These are phyloP conservation scores for Tripterygium wilfordii DNA, from an alignment of 177 flowering plant species.

Conservation along the genomic window DNA sequence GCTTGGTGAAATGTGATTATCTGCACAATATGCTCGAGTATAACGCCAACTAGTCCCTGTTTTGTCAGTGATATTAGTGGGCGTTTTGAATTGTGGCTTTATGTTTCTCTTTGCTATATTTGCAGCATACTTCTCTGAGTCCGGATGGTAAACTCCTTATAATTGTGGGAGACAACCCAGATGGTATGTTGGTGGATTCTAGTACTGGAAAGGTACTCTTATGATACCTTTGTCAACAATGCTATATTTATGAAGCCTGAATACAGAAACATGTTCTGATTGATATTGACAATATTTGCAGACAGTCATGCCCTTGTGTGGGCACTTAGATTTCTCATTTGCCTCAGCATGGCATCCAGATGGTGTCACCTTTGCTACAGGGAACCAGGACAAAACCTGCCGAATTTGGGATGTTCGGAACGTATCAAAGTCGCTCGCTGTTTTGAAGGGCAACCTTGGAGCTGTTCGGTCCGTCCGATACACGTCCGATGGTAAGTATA, in stretches of 20 bases:
- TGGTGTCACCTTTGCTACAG: conserved; percentile 77
- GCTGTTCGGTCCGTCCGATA: conserved; percentile 76
- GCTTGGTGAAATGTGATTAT: too few species aligned
- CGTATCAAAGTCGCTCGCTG: conserved; percentile 54
- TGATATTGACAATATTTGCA: conserved; percentile 18
- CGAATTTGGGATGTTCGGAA: conserved; percentile 75
- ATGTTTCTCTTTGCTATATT: conserved; percentile 2
- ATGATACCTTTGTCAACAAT: neutral
- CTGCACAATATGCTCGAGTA: too few species aligned
- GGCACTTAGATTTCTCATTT: conserved; percentile 84
- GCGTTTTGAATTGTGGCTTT: too few species aligned
- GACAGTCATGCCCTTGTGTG: conserved; percentile 41
- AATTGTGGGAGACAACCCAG: conserved; percentile 78
- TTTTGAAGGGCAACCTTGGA: conserved; percentile 72
- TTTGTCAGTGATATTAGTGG: too few species aligned
- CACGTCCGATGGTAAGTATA: conserved; percentile 72
- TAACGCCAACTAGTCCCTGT: too few species aligned
- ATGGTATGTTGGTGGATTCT: conserved; percentile 66
- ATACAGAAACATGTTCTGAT: neutral
- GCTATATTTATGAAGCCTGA: neutral
- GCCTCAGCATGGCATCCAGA: conserved; percentile 92
- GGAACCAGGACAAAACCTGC: conserved; percentile 93
- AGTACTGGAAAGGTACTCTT: conserved; percentile 59
- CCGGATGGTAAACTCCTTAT: conserved; percentile 71
- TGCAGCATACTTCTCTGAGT: conserved; percentile 78